Percentiles rank a stretch among this genome's conserved stretches.
Evolutionary conservation across 78 protist species (phyloP).

Genomic region (Planoprotostelium fungivorum): DNA sequence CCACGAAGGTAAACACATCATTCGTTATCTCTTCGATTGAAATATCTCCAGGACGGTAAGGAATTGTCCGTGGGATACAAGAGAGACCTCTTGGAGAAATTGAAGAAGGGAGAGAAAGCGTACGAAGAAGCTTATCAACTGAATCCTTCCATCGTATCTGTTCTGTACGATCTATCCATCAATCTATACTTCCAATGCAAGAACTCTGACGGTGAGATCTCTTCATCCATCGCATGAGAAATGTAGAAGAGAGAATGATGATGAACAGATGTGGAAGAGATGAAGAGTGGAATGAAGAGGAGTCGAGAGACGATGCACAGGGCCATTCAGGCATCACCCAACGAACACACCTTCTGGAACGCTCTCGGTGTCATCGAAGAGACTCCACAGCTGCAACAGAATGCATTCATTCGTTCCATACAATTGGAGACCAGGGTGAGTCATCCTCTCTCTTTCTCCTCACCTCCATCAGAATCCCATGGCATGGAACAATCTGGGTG

Average conservation of each 20-base stretch:
- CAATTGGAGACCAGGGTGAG: constrained; percentile 29
- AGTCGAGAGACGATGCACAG: too few relatives aligned
- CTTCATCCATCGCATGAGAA: too few relatives aligned
- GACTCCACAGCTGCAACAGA: constrained; percentile 37
- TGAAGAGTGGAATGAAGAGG: too few relatives aligned
- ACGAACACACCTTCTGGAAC: constrained; percentile 30
- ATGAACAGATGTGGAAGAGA: too few relatives aligned
- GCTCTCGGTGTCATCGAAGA: constrained; percentile 40
- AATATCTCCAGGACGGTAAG: neutral
- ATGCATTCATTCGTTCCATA: constrained; percentile 35
- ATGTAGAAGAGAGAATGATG: too few relatives aligned
- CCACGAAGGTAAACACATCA: neutral
- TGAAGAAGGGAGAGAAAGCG: neutral
- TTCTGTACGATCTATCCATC: neutral
- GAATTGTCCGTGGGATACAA: neutral
- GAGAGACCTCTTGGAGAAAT: neutral
- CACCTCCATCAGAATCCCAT: too few relatives aligned
- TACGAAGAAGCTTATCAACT: neutral
- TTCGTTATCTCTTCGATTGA: neutral
- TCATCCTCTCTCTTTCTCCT: neutral
- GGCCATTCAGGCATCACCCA: constrained; percentile 19
- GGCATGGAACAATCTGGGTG: constrained; percentile 38
- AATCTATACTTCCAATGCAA: neutral
- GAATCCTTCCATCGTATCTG: neutral
- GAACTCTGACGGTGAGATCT: neutral